These are phyloP conservation scores for Crataegus laevigata DNA, from an alignment of 306 rosid species.

Conservation along the genomic window DNA sequence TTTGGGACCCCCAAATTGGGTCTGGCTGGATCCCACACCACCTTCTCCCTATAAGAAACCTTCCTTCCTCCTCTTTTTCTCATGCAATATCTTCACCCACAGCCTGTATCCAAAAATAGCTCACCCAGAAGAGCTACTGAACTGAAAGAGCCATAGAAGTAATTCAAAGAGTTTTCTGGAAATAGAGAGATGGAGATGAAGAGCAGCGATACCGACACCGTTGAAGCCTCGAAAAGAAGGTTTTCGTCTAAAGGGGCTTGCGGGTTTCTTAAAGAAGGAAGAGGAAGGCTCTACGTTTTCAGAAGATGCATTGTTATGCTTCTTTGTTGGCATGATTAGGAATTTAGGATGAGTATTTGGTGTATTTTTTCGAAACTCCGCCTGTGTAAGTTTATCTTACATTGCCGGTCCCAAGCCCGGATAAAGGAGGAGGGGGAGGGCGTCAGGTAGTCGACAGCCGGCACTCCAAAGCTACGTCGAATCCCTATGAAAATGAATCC, in stretches of 20 bases:
- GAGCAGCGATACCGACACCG: not conserved
- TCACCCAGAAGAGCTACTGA: not conserved
- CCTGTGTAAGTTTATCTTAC: too few species aligned
- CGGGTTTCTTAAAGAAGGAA: conserved; percentile 16
- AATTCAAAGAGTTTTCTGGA: not conserved
- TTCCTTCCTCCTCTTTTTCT: not conserved
- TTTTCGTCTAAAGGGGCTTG: conserved; percentile 8
- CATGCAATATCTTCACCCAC: not conserved
- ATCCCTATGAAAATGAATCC: too few species aligned
- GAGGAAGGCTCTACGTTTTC: conserved; percentile 24
- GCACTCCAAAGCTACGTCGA: too few species aligned
- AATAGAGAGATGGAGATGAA: conserved; percentile 15
- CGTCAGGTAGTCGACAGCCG: too few species aligned
- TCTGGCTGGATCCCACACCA: conserved; percentile 9
- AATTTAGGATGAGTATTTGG: not conserved
- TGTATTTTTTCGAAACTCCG: not conserved
- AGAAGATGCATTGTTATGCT: conserved; percentile 30
- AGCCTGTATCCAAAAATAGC: not conserved
- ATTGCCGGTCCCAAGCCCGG: too few species aligned
- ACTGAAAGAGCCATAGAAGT: not conserved
- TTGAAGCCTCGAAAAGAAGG: conserved; percentile 15
- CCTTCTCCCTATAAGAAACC: conserved; percentile 8
- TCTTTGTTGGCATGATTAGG: conserved; percentile 24
- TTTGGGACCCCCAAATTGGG: conserved; percentile 3
- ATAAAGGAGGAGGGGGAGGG: too few species aligned